Base-by-base conservation (phyloP, 2,329 filamentous ascomycete species). In the Massarina eburnea region DNA sequence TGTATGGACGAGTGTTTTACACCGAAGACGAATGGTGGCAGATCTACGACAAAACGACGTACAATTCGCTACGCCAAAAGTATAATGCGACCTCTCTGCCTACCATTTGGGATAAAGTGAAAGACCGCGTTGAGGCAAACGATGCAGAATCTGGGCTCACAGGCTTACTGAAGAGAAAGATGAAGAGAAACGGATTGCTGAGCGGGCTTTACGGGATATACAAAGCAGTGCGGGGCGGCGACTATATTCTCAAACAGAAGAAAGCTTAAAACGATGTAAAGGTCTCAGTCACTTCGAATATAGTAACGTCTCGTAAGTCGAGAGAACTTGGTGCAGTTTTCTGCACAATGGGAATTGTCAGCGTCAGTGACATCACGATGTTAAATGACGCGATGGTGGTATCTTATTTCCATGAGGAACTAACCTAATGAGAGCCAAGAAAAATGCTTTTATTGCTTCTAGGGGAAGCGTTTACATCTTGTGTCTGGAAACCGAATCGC, bases 1-100 rank as follows among this genome's bases (percentile, higher is more conserved):
- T 95, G 10, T 95, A 95, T 68, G 89, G 89, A 2, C 87, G 92
- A 61, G 86, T 88, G 0, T 95, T 91, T 72, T 94, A 94, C 67
- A 78, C 80, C n/a, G 80, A 87, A 61, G 72, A 78, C 0, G 82
- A 88, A 61, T 90, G 88, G 70, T 88, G 84, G 84, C 59, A 71
- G 26, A 74, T 83, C 41, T 88, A 88, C 64, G 76, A 81, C 39
- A 69, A 73, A 34, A 58, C 64, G 17, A 82, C 78, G 77, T 89
- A 90, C 64, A 79, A 87, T 24, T 72, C 61, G 1, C 71, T 90
- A 55, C 73, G 86, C 14, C 50, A 61, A 19, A 86, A 85, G 62
- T 89, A 87, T 68, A 66, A 76, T 38, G 86, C 85, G 10, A 73
- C 72, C 1, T 74, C 76, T 6, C 70, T 89, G 57, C 86, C 86